phyloP scores from a whole-genome alignment of 2,329 filamentous ascomycete species.

The Colletotrichum neosansevieriae region DNA sequence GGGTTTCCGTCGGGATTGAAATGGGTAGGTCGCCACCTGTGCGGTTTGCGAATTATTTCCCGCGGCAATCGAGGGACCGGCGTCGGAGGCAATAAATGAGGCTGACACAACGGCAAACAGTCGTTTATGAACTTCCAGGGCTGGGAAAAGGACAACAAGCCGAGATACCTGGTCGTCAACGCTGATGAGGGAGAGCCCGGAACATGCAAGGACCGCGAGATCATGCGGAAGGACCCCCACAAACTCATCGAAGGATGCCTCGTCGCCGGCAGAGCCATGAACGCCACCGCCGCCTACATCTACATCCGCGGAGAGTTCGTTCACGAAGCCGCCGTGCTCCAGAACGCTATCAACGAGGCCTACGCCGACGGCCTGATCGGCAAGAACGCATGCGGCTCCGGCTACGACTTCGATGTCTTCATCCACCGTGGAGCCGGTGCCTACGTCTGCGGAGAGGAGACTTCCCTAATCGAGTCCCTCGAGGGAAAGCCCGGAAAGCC shows the following conservation, averaged over 20 bases:
- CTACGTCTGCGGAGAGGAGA: constrained; percentile 98
- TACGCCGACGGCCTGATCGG: constrained; percentile 95
- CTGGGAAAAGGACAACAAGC: constrained; percentile 98
- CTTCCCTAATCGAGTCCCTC: constrained; percentile 95
- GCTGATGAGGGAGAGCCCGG: constrained; percentile 98
- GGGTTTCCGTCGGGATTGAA: constrained; percentile 98
- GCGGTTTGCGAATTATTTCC: constrained; percentile 15
- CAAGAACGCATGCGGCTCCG: constrained; percentile 96
- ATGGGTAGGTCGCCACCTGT: constrained; percentile 77
- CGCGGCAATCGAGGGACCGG: constrained; percentile 28
- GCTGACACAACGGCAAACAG: constrained; percentile 56
- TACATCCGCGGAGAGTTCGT: constrained; percentile 99
- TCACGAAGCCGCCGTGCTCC: constrained; percentile 91
- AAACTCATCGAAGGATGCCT: constrained; percentile 98
- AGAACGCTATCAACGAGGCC: constrained; percentile 96
- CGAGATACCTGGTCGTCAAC: constrained; percentile 97
- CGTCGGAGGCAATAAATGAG: constrained; percentile 11
- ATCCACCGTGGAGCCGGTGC: constrained; percentile 97
- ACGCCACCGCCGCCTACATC: constrained; percentile 97
- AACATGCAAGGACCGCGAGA: constrained; percentile 99
- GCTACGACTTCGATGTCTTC: constrained; percentile 98
- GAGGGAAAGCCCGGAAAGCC: constrained; percentile 99
- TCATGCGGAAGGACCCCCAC: constrained; percentile 99
- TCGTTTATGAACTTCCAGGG: constrained; percentile 99
- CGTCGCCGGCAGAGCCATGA: constrained; percentile 97